Evolutionary conservation across 208 protist genomes (phyloP), one percentile per base, ranked within the genome.

Genomic region (Wallacemonas sp.): DNA sequence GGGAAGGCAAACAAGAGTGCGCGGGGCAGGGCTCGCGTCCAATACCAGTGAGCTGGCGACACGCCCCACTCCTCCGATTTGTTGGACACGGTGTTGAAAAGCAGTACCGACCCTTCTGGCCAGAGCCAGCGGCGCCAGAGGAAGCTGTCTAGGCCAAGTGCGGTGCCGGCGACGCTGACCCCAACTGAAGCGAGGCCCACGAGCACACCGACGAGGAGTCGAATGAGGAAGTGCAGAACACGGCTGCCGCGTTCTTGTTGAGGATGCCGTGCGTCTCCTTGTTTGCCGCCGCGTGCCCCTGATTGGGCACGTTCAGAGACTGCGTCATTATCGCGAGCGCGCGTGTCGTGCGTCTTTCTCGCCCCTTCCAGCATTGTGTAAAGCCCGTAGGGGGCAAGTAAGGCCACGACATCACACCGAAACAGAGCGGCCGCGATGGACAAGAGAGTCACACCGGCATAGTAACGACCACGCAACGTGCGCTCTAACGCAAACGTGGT

Each of bases 11-110:
- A 59, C 12, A 93, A 41, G 1, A 97, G 61, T 1, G 84, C 75
- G 12, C 85, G 79, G 0, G 94, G 95, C 1, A 98, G 61, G 2
- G 94, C 94, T 3, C 46, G 67, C 11, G 54, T 70, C 45, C 95
- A 89, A 61, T 98, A 98, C 95, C 95, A 98, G 66, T 90, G 60
- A 15, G 14, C 79, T 1, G 92, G 90, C 19, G 53, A 56, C 4
- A 69, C 73, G 28, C 95, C 95, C 91, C 93, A 98, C 39, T 94
- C 70, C 33, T 21, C 27, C 46, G 72, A 86, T 22, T 88, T 79
- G 77, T 97, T 97, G 39, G 92, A 62, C 0, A 86, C 65, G 0
- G 89, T 96, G 74, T 98, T 98, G 68, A 93, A 98, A 19, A 82
- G 68, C 1, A 98, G 72, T 39, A 98, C 94, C 44, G 90, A 79